phyloP scores from a whole-genome alignment of 2,329 filamentous ascomycete genomes.

The Aspergillus aculeatus region DNA sequence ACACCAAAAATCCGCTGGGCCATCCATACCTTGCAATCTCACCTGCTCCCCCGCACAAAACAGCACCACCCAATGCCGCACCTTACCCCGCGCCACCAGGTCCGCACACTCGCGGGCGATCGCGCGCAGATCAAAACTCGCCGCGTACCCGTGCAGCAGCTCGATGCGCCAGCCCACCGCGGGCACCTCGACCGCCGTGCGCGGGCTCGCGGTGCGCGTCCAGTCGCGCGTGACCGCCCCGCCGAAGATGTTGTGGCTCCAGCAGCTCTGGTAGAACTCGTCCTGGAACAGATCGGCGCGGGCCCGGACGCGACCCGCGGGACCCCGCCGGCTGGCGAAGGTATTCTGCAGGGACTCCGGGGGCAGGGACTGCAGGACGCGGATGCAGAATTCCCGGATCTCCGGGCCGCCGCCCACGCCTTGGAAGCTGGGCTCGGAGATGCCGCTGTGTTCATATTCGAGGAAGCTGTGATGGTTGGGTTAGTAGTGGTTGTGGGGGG shows the following conservation, averaged over 20 bases:
- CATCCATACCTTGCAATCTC: not conserved
- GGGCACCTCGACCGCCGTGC: not conserved
- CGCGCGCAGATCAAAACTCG: not conserved
- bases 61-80: not conserved
- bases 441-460: not conserved
- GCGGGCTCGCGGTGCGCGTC: not conserved
- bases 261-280: not conserved
- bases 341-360: not conserved
- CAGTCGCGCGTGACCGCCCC: not conserved
- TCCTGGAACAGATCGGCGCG: not conserved
- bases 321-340: not conserved
- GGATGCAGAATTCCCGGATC: not conserved
- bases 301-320: not conserved
- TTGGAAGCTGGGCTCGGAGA: not conserved
- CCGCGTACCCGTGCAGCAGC: not conserved
- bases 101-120: not conserved
- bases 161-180: not conserved
- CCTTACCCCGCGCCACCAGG: not conserved
- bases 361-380: not conserved
- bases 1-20: too few relatives aligned
- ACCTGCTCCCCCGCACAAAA: not conserved
- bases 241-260: not conserved
- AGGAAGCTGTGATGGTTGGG: not conserved
- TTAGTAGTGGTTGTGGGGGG: too few relatives aligned
- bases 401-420: not conserved